Percentiles rank a stretch among this genome's conserved stretches.
phyloP scores from a whole-genome alignment of 257 asterid species.

The Nicotiana tabacum region DNA sequence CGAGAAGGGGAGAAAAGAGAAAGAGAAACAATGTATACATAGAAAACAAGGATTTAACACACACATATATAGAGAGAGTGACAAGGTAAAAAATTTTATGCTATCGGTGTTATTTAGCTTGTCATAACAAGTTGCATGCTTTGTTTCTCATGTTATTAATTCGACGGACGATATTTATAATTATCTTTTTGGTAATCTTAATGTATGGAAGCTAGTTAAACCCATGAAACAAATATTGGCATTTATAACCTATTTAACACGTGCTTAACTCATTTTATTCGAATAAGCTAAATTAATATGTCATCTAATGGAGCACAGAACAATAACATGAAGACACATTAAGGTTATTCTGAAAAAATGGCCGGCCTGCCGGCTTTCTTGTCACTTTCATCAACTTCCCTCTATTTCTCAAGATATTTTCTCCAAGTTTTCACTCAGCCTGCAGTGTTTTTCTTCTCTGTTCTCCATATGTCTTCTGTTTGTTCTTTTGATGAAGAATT shows the following conservation, averaged over 20 bases:
- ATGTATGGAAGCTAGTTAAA: background rate
- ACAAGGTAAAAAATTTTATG: too few relatives aligned
- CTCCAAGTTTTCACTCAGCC: background rate
- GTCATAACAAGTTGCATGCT: too few relatives aligned
- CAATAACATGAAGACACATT: background rate
- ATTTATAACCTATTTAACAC: background rate
- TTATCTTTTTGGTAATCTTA: too few relatives aligned
- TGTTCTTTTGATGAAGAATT: constrained; percentile 8
- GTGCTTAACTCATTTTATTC: background rate
- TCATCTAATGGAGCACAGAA: background rate
- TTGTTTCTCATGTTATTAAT: too few relatives aligned
- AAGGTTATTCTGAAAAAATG: background rate
- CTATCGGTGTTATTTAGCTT: too few relatives aligned
- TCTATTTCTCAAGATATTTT: background rate
- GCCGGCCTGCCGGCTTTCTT: constrained; percentile 33
- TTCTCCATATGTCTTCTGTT: constrained; percentile 33
- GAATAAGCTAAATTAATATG: background rate
- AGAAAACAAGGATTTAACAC: too few relatives aligned
- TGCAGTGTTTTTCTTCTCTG: constrained; percentile 7
- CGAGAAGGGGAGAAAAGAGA: background rate
- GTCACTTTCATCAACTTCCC: constrained; percentile 9
- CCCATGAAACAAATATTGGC: background rate
- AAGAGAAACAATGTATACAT: background rate
- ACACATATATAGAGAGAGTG: too few relatives aligned
- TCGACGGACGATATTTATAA: too few relatives aligned